phyloP scores from a whole-genome alignment of 345 rosid genomes.

The Eucalyptus sideroxylon region DNA sequence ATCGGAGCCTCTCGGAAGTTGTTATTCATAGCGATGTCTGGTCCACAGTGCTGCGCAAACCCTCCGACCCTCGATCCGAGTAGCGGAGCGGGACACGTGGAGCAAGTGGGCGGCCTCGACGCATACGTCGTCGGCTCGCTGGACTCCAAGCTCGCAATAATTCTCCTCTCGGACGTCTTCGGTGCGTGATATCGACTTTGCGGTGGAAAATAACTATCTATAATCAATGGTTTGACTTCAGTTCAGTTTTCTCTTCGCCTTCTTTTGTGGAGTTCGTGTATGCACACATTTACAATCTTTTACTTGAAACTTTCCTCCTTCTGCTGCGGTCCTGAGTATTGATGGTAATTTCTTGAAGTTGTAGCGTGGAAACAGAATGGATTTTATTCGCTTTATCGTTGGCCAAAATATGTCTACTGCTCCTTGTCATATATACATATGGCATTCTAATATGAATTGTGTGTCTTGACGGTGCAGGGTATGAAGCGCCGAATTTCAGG shows the following conservation, averaged over 20 bases:
- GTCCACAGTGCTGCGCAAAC: conserved; percentile 33
- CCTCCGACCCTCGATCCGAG: conserved; percentile 17
- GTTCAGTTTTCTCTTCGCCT: neutral
- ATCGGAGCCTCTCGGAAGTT: neutral
- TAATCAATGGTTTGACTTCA: neutral
- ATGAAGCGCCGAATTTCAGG: conserved; percentile 78
- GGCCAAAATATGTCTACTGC: neutral
- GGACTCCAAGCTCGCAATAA: conserved; percentile 12
- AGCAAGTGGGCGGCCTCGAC: conserved; percentile 18
- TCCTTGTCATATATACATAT: neutral
- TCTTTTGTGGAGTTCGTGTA: neutral
- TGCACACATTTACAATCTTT: neutral
- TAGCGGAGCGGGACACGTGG: conserved; percentile 18
- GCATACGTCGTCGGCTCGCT: conserved; percentile 17
- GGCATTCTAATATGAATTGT: neutral
- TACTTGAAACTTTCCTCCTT: neutral
- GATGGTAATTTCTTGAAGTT: neutral
- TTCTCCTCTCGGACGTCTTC: conserved; percentile 27
- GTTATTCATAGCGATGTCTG: conserved; percentile 5
- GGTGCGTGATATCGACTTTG: conserved; percentile 15
- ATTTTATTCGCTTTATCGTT: neutral
- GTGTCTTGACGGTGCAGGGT: conserved; percentile 27
- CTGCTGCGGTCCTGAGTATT: neutral
- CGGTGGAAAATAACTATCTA: neutral
- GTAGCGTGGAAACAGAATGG: neutral